phyloP scores from a whole-genome alignment of 139 green algal genomes.

The Asterochloris sp. region DNA sequence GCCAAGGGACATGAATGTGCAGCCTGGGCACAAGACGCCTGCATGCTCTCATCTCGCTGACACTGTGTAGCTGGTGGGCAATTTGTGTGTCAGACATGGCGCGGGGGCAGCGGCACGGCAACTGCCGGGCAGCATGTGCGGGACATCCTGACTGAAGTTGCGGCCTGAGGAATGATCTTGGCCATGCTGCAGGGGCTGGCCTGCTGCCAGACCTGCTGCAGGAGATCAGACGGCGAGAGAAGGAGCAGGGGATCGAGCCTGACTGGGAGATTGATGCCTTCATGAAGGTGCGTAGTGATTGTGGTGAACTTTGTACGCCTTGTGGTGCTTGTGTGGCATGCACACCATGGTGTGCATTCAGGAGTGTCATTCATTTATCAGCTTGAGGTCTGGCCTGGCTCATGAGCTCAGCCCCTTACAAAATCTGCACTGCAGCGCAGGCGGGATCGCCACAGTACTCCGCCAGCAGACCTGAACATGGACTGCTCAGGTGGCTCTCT shows the following conservation, averaged over 20 bases:
- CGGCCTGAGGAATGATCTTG: neutral
- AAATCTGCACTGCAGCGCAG: too few species aligned
- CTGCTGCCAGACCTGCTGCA: constrained; percentile 4
- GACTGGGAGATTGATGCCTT: constrained; percentile 34
- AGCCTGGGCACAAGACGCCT: neutral
- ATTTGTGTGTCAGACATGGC: neutral
- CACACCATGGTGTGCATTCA: too few species aligned
- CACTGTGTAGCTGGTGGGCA: neutral
- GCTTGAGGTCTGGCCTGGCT: too few species aligned
- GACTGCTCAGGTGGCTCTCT: too few species aligned
- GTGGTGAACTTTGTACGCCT: too few species aligned
- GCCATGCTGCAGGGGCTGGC: neutral
- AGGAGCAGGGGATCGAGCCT: constrained; percentile 22
- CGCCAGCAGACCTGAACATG: too few species aligned
- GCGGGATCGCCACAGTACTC: too few species aligned
- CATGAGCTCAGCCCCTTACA: too few species aligned
- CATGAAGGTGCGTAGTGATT: constrained; percentile 20
- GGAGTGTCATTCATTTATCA: too few species aligned
- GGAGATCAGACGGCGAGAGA: constrained; percentile 19
- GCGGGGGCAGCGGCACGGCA: too few species aligned
- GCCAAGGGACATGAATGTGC: neutral
- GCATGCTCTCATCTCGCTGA: neutral
- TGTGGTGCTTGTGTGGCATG: too few species aligned
- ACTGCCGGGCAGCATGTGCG: neutral
- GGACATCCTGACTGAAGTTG: neutral